Evolutionary conservation across 148 eudicot species (phyloP).

Genomic region (Camellia sinensis): DNA sequence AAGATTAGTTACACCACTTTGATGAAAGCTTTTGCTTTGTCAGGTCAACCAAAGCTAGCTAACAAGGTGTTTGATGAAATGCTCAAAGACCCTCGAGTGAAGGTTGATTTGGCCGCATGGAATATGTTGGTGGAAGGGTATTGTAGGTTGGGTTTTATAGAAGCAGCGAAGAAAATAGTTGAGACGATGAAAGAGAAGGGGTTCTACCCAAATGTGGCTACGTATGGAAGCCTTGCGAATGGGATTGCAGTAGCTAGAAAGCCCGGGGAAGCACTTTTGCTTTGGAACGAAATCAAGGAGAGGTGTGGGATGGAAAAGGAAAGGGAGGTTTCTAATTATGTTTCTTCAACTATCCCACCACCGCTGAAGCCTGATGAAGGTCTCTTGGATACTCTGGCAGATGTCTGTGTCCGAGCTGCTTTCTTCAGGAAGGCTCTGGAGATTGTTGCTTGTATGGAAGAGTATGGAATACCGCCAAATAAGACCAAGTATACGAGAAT

Average conservation of each 20-base stretch:
- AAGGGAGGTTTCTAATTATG: slow-evolving; percentile 18
- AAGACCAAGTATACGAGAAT: slow-evolving; percentile 82
- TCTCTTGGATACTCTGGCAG: slow-evolving; percentile 76
- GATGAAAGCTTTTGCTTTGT: slow-evolving; percentile 93
- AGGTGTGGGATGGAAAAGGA: slow-evolving; percentile 48
- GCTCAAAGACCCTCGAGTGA: slow-evolving; percentile 85
- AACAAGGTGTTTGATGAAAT: slow-evolving; percentile 84
- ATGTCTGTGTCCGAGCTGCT: slow-evolving; percentile 92
- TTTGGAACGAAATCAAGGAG: slow-evolving; percentile 92
- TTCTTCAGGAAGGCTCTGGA: slow-evolving; percentile 93
- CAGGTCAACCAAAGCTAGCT: slow-evolving; percentile 88
- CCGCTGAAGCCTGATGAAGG: slow-evolving; percentile 74
- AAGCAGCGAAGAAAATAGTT: slow-evolving; percentile 67
- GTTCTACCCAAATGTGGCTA: slow-evolving; percentile 69
- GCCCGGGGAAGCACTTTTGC: slow-evolving; percentile 88
- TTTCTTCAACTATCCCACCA: slow-evolving; percentile 38
- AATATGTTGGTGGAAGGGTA: slow-evolving; percentile 90
- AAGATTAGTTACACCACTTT: slow-evolving; percentile 93
- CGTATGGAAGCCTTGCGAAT: slow-evolving; percentile 94
- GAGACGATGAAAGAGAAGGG: slow-evolving; percentile 72
- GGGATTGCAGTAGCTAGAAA: slow-evolving; percentile 86
- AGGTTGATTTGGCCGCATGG: slow-evolving; percentile 95
- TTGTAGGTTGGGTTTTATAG: slow-evolving; percentile 67
- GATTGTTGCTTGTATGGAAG: slow-evolving; percentile 97
- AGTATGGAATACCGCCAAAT: slow-evolving; percentile 79